These are phyloP conservation scores for Aspergillus glaucus DNA, from an alignment of 2,329 filamentous ascomycete species.

Conservation along the genomic window DNA sequence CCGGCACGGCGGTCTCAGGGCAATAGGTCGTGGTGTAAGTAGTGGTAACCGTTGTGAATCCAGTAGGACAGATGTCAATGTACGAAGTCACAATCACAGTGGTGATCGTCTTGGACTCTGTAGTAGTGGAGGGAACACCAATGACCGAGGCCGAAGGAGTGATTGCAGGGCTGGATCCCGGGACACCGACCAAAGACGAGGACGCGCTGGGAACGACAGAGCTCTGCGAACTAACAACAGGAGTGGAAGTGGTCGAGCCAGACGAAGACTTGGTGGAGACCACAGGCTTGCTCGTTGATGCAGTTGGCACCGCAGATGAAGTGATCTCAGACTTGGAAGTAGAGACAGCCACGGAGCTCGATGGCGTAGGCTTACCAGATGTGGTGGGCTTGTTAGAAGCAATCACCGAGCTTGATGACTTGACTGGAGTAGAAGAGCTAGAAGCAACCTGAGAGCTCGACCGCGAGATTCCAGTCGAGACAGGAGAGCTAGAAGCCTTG, in stretches of 20 bases:
- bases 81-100: slow-evolving; percentile 37
- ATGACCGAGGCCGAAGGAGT: background rate
- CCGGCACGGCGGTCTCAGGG: slow-evolving; percentile 24
- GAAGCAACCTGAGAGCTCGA: background rate
- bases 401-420: slow-evolving; percentile 2
- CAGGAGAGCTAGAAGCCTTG: background rate
- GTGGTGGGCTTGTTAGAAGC: background rate
- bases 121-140: slow-evolving; percentile 5
- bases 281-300: too few relatives aligned
- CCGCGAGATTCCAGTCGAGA: too few relatives aligned
- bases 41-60: slow-evolving; percentile 36
- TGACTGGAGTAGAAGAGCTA: background rate
- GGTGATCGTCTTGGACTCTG: slow-evolving; percentile 24
- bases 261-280: too few relatives aligned
- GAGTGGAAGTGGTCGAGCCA: too few relatives aligned
- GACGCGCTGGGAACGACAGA: too few relatives aligned
- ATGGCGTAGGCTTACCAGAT: background rate
- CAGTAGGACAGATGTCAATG: slow-evolving; percentile 37
- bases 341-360: slow-evolving; percentile 5
- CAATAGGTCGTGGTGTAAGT: slow-evolving; percentile 34
- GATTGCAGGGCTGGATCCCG: background rate
- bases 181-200: background rate
- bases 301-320: too few relatives aligned
- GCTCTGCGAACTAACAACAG: too few relatives aligned
- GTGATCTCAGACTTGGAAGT: background rate